A percentile compares a stretch with the other conserved stretches of the same genome.
Conservation (phyloP, 73 alveolate genomes). For the Effrenium voratum region DNA sequence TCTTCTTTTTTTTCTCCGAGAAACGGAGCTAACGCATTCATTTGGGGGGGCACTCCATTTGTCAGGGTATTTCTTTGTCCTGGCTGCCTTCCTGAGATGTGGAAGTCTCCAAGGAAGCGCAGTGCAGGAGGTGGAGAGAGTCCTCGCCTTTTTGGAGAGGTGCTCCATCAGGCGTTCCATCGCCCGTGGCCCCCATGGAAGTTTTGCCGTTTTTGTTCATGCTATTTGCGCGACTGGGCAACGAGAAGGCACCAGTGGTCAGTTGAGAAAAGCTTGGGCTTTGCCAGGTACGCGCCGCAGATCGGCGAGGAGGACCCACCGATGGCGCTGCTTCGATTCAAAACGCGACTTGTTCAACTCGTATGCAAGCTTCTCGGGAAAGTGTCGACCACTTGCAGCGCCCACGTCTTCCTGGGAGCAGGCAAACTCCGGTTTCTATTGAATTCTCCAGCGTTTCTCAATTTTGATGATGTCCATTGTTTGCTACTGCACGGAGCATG, state of each 20-base stretch:
- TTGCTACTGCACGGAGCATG: too few relatives aligned
- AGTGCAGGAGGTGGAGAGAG: constrained; percentile 36
- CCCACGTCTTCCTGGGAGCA: too few relatives aligned
- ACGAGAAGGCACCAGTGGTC: not conserved
- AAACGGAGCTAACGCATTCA: not conserved
- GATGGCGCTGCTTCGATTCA: too few relatives aligned
- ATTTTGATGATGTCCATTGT: too few relatives aligned
- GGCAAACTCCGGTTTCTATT: too few relatives aligned
- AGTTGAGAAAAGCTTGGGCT: not conserved
- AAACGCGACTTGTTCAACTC: too few relatives aligned
- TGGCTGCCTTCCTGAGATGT: not conserved
- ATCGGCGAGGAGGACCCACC: constrained; percentile 11
- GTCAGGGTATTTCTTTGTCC: not conserved
- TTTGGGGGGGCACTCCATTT: not conserved
- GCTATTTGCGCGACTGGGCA: not conserved
- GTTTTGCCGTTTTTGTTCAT: not conserved
- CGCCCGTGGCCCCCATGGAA: too few relatives aligned
- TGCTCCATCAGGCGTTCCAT: too few relatives aligned
- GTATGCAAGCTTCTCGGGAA: too few relatives aligned
- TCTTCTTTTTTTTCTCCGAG: not conserved
- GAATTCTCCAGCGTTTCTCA: too few relatives aligned
- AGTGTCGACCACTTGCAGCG: not conserved
- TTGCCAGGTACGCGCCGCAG: constrained; percentile 2
- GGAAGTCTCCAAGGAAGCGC: constrained; percentile 9
- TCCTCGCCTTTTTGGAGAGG: constrained; percentile 77